These are phyloP conservation scores for Solanum habrochaites DNA, from an alignment of 257 asterid species.

Conservation along the genomic window DNA sequence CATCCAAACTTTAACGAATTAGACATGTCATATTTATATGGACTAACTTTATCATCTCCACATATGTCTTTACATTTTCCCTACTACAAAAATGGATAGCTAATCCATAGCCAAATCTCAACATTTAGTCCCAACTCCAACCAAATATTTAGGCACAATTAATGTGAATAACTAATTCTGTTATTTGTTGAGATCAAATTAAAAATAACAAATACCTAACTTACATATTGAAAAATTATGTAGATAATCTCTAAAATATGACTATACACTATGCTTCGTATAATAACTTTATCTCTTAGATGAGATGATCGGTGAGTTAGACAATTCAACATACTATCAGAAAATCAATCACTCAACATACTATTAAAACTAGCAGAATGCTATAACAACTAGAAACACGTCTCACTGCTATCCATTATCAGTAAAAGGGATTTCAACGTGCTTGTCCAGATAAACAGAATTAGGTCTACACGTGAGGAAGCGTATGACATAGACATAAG, in stretches of 20 bases:
- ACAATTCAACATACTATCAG: neutral
- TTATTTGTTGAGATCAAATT: no score
- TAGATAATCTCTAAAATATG: no score
- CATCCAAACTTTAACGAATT: no score
- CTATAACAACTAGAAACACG: neutral
- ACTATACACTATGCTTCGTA: neutral
- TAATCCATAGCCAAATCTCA: neutral
- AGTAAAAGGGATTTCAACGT: neutral
- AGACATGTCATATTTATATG: no score
- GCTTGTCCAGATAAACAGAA: neutral
- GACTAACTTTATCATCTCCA: neutral
- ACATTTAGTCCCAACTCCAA: neutral
- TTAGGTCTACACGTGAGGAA: neutral
- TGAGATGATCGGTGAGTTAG: neutral
- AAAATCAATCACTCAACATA: no score
- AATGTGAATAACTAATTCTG: neutral
- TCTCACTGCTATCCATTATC: neutral
- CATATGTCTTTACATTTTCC: neutral
- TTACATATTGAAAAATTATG: neutral
- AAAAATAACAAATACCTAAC: no score
- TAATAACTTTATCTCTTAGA: neutral
- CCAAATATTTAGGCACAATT: neutral
- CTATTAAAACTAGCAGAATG: no score
- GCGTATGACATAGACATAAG: neutral
- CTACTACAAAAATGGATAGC: neutral